Evolutionary conservation across 1,139 yeast genomes (phyloP).

Genomic region (Suhomyces panamericanus): DNA sequence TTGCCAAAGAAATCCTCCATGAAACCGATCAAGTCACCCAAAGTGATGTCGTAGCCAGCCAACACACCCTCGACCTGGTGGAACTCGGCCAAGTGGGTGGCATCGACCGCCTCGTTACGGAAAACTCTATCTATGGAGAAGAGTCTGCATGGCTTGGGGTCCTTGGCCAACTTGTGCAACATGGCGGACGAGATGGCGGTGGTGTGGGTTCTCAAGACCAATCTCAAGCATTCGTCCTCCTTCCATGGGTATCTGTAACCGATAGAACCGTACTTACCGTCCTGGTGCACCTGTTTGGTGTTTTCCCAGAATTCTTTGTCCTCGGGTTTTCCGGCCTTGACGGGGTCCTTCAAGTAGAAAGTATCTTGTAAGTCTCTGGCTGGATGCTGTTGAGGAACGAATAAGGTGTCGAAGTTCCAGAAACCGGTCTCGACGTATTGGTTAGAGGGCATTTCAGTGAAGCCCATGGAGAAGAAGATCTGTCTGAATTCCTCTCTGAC

Average conservation of each 20-base stretch:
- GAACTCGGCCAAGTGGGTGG: slow-evolving; percentile 99
- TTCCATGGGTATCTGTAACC: slow-evolving; percentile 99
- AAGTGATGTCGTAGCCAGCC: slow-evolving; percentile 92
- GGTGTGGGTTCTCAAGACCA: slow-evolving; percentile 96
- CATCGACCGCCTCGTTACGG: slow-evolving; percentile 99
- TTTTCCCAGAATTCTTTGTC: slow-evolving; percentile 78
- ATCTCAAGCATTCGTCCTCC: slow-evolving; percentile 81
- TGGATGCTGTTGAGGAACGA: slow-evolving; percentile 98
- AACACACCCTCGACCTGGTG: slow-evolving; percentile 99
- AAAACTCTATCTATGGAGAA: slow-evolving; percentile 97
- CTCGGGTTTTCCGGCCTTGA: slow-evolving; percentile 72
- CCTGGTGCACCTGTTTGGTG: slow-evolving; percentile 80
- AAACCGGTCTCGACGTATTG: slow-evolving; percentile 97
- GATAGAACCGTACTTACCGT: slow-evolving; percentile 89
- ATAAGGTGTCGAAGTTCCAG: slow-evolving; percentile 97
- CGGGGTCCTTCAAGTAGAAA: slow-evolving; percentile 93
- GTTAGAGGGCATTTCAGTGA: slow-evolving; percentile 98
- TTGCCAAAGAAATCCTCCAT: slow-evolving; percentile 96
- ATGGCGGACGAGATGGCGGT: slow-evolving; percentile 90
- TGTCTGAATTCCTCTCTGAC: slow-evolving; percentile 98
- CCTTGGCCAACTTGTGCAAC: slow-evolving; percentile 82
- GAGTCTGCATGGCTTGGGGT: slow-evolving; percentile 88
- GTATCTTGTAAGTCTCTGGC: slow-evolving; percentile 99
- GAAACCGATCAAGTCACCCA: slow-evolving; percentile 96
- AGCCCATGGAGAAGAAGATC: slow-evolving; percentile 96